Evolutionary conservation across 495 filamentous ascomycete species (phyloP).

Genomic region (Neurospora sp.): DNA sequence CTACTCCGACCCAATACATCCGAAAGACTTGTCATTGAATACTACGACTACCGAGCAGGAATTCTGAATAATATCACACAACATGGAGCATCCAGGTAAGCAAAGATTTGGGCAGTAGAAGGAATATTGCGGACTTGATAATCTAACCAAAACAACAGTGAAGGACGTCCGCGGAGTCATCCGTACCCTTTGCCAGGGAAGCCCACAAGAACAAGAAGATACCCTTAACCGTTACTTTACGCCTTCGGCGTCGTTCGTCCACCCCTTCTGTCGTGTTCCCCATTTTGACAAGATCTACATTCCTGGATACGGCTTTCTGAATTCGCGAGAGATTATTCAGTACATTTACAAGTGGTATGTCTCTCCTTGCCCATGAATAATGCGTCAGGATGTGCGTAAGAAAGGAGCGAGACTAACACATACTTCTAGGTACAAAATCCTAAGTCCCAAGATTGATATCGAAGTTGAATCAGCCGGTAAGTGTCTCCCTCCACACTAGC

Average conservation of each 20-base stretch:
- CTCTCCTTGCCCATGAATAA: too few species aligned
- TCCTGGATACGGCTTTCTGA: constrained; percentile 35
- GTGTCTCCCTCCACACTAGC: constrained; percentile 5
- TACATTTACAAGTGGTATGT: constrained; percentile 67
- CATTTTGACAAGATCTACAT: constrained; percentile 35
- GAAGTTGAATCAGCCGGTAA: constrained; percentile 57
- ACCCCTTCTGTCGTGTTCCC: constrained; percentile 71
- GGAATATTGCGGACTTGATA: neutral
- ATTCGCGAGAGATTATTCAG: constrained; percentile 51
- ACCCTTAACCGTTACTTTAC: constrained; percentile 62
- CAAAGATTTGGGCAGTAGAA: neutral
- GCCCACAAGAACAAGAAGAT: constrained; percentile 49
- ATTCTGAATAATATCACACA: neutral
- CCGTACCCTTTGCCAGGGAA: constrained; percentile 51
- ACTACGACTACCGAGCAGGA: neutral
- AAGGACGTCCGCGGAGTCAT: constrained; percentile 51
- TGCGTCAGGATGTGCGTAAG: too few species aligned
- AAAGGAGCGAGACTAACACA: neutral
- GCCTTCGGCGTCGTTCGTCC: constrained; percentile 56
- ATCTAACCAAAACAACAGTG: constrained; percentile 25
- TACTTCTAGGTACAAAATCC: constrained; percentile 47
- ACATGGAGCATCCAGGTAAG: constrained; percentile 15
- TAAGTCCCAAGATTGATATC: constrained; percentile 65
- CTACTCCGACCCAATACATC: neutral
- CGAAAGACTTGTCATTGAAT: neutral